A percentile compares a stretch with the other conserved stretches of the same genome.
These are phyloP conservation scores for Setaria italica DNA, from an alignment of 202 grass and related monocot species.

Conservation along the genomic window DNA sequence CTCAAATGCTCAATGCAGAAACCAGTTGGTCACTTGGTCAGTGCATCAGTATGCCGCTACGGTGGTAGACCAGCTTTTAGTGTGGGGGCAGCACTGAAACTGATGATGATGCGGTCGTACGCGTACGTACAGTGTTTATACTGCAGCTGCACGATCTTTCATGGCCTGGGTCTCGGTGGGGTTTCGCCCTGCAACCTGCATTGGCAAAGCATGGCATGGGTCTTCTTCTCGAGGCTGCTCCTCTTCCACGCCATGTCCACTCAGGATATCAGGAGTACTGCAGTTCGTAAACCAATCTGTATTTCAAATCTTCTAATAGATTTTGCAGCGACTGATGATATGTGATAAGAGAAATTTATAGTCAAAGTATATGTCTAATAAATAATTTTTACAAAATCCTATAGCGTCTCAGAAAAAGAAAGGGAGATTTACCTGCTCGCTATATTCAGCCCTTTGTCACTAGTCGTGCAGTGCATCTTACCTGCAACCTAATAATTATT, in stretches of 20 bases:
- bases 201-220: neutral
- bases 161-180: neutral
- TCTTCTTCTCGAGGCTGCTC: neutral
- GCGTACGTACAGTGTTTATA: slow-evolving; percentile 6
- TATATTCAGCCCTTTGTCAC: neutral
- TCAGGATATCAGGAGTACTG: neutral
- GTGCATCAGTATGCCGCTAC: neutral
- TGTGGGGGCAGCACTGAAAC: slow-evolving; percentile 4
- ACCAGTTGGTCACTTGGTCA: neutral
- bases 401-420: neutral
- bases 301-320: neutral
- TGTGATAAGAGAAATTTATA: neutral
- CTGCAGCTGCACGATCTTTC: neutral
- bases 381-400: neutral
- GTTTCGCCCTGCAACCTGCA: neutral
- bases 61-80: neutral
- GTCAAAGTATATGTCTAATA: neutral
- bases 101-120: slow-evolving; percentile 12
- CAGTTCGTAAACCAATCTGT: neutral
- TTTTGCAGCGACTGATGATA: neutral
- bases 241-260: neutral
- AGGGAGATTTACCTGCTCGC: neutral
- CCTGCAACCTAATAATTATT: neutral
- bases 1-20: neutral
- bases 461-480: neutral